Evolutionary conservation across 495 filamentous ascomycete species (phyloP).

Genomic region (Neurospora sp.): DNA sequence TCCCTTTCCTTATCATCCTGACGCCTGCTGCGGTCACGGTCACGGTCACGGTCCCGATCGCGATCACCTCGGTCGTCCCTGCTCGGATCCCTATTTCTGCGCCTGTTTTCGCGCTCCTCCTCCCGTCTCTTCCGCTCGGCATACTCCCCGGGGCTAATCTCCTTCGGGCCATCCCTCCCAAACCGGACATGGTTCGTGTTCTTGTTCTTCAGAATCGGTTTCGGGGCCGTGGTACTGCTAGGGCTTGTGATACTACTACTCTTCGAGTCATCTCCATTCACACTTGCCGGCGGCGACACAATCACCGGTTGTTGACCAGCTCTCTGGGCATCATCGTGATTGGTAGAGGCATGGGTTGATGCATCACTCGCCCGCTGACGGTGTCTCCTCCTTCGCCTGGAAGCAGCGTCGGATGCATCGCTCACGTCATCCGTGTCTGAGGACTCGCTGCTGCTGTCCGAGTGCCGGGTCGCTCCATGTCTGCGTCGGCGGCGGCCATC

Average conservation of each 20-base stretch:
- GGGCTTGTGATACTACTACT: conserved; percentile 31
- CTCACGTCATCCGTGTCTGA: conserved; percentile 12
- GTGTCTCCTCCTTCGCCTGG: not conserved
- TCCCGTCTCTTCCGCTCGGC: conserved; percentile 12
- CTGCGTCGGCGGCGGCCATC: conserved; percentile 1
- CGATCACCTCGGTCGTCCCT: conserved; percentile 6
- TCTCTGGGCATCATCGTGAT: conserved; percentile 17
- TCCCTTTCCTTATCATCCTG: not conserved
- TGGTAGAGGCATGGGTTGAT: not conserved
- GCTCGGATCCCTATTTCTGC: conserved; percentile 11
- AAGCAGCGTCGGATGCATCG: conserved; percentile 10
- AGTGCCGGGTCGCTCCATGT: not conserved
- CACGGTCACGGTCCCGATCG: conserved; percentile 16
- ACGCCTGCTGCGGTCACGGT: conserved; percentile 1
- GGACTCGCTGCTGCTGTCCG: conserved; percentile 8
- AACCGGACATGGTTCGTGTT: conserved; percentile 39
- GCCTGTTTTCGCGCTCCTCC: not conserved
- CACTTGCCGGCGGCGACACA: conserved; percentile 28
- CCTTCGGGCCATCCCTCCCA: conserved; percentile 26
- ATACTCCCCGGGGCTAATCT: conserved; percentile 21
- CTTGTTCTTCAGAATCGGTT: conserved; percentile 42
- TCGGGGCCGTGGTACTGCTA: conserved; percentile 28
- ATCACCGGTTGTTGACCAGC: conserved; percentile 30
- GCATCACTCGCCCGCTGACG: not conserved
- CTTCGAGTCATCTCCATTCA: conserved; percentile 20